Conservation (phyloP, 2,329 filamentous ascomycete genomes). For the Colletotrichum destructivum region DNA sequence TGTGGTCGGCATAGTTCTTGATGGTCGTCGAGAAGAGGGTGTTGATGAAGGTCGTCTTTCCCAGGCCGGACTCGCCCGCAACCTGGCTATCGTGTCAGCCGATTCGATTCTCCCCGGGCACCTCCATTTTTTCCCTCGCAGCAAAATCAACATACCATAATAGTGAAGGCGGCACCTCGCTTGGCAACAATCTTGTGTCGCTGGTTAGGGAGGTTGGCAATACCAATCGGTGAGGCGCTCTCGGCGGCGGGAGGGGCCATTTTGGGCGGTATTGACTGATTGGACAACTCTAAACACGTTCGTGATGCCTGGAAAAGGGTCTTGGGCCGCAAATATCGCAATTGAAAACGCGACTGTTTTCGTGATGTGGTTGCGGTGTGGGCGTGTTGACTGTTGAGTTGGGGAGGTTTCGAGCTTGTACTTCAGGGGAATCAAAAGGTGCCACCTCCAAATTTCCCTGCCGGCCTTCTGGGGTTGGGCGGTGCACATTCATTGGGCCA, state of each 20-base stretch:
- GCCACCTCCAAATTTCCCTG: slow-evolving; percentile 45
- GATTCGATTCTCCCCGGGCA: not conserved
- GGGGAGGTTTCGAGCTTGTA: slow-evolving; percentile 44
- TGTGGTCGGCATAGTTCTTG: slow-evolving; percentile 99
- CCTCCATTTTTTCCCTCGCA: not conserved
- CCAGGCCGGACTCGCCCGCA: slow-evolving; percentile 96
- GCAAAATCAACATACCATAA: slow-evolving; percentile 81
- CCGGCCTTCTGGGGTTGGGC: slow-evolving; percentile 39
- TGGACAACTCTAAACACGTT: slow-evolving; percentile 42
- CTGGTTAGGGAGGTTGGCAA: slow-evolving; percentile 82
- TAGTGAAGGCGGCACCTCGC: slow-evolving; percentile 97
- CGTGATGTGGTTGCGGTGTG: slow-evolving; percentile 42
- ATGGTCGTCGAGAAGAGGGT: slow-evolving; percentile 99
- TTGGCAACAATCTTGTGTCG: slow-evolving; percentile 82
- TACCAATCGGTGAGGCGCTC: slow-evolving; percentile 79
- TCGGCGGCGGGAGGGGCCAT: slow-evolving; percentile 73
- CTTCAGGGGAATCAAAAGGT: slow-evolving; percentile 46
- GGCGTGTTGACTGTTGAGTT: slow-evolving; percentile 42
- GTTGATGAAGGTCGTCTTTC: slow-evolving; percentile 99
- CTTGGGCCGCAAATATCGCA: slow-evolving; percentile 32
- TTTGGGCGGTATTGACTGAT: slow-evolving; percentile 50
- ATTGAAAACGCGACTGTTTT: slow-evolving; percentile 41
- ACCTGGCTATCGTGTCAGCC: slow-evolving; percentile 69
- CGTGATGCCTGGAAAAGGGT: slow-evolving; percentile 27
- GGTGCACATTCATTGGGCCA: slow-evolving; percentile 38